Percentiles rank a stretch among this genome's conserved stretches.
These are phyloP conservation scores for Aspergillus pseudoglaucus DNA, from an alignment of 2,329 filamentous ascomycete genomes.

Conservation along the genomic window DNA sequence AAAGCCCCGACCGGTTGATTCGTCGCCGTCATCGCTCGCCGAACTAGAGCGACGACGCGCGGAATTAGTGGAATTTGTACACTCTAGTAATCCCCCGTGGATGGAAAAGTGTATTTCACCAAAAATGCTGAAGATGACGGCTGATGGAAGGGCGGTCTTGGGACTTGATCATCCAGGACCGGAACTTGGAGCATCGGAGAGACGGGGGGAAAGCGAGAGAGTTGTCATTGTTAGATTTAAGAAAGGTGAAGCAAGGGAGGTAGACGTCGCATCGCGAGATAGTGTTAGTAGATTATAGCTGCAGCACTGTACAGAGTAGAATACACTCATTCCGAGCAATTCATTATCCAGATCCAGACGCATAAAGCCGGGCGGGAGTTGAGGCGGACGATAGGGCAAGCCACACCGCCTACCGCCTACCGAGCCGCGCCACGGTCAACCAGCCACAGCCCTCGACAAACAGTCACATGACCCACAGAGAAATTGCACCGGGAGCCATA, in stretches of 20 bases:
- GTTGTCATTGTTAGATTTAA: conserved; percentile 53
- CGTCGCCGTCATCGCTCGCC: conserved; percentile 22
- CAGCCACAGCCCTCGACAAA: conserved; percentile 32
- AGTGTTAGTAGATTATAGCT: conserved; percentile 31
- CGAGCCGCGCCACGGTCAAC: conserved; percentile 1
- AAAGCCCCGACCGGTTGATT: conserved; percentile 17
- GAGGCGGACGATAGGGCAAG: not conserved
- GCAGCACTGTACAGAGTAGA: not conserved
- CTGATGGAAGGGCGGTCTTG: conserved; percentile 48
- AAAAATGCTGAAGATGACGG: conserved; percentile 28
- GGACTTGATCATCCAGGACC: conserved; percentile 49
- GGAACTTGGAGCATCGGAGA: conserved; percentile 46
- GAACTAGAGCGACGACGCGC: conserved; percentile 33
- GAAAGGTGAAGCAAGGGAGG: conserved; percentile 50
- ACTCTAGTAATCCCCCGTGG: conserved; percentile 41
- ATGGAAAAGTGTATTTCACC: conserved; percentile 44
- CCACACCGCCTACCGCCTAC: not conserved
- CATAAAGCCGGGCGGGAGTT: not conserved
- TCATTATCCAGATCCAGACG: not conserved
- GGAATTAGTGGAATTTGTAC: conserved; percentile 44
- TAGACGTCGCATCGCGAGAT: conserved; percentile 46
- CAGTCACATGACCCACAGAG: conserved; percentile 39
- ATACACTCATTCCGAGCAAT: not conserved
- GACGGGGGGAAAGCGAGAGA: conserved; percentile 48
- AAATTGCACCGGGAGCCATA: conserved; percentile 9